Evolutionary conservation across 768 basidiomycete genomes (phyloP), one percentile per base, ranked within the genome.

Genomic region (Leccinum arenicola): DNA sequence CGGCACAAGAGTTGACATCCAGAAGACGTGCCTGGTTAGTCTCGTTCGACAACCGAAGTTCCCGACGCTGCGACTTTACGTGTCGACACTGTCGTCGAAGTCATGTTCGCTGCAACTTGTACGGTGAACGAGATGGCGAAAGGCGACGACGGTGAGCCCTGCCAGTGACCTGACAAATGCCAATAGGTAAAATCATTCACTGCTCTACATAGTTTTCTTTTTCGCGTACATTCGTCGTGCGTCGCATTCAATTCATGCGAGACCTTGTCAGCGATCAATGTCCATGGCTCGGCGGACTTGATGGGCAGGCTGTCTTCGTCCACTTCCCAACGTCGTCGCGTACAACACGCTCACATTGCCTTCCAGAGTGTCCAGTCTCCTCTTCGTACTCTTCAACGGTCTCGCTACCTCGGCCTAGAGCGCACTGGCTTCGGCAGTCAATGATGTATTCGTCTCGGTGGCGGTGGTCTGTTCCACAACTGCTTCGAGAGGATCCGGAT

Each of bases 391-490:
- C 63, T 96, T 93, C 10, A 87, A 70, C 1, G 73, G 68, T 19
- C 86, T 80, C 57, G 80, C 79, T 6, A 95, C 74, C 68, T 97
- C 94, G 1, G 73, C 73, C 69, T 95, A 89, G 25, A 92, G 78
- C 59, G 91, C 82, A 40, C 80, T 77, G 9, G 91, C 88, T 70
- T 98, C 95, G 1, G 90, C 84, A 35, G 59, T 71, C 56, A 70
- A 55, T 11, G 55, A 57, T 15, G 55, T 58, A 23, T 70, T 70
- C 48, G 62, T 55, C 25, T 70, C 29, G 86, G 62, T 87, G 67
- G 91, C 92, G 49, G 95, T 91, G 2, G 95, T 88, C 79, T 98
- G 97, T 68, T 98, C 96, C 31, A 98, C 91, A 10, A 94, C 95
- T 12, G 88, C 93, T 68, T 99, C 96, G 15, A 99, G 85, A 10